These are phyloP conservation scores for Plasmodium fragile DNA, from an alignment of 169 alveolate species.

Conservation along the genomic window DNA sequence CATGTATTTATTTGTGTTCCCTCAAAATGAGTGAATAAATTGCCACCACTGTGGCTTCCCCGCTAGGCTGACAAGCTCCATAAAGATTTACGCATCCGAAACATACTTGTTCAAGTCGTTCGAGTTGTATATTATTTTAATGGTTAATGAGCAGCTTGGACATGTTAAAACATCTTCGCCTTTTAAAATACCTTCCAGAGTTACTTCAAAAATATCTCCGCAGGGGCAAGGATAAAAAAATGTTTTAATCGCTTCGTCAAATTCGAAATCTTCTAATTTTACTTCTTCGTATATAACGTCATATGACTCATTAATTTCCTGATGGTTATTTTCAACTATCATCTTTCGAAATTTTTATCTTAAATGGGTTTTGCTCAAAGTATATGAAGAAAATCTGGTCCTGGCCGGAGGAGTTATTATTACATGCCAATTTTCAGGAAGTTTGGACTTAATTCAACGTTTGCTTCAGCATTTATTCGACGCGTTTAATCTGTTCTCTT, in stretches of 20 bases:
- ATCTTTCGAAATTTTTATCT: conserved; percentile 29
- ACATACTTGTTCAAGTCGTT: conserved; percentile 38
- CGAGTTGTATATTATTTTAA: conserved; percentile 81
- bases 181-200: conserved; percentile 77
- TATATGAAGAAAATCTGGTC: not conserved
- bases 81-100: not conserved
- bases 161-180: conserved; percentile 87
- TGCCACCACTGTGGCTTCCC: not conserved
- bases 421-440: not conserved
- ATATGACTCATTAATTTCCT: conserved; percentile 26
- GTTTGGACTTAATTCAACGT: not conserved
- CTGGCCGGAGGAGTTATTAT: not conserved
- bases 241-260: conserved; percentile 81
- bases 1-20: not conserved
- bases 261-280: conserved; percentile 91
- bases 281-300: conserved; percentile 88
- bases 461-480: not conserved
- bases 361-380: not conserved
- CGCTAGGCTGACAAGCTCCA: not conserved
- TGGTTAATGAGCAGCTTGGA: conserved; percentile 89
- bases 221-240: conserved; percentile 92
- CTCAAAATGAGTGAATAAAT: not conserved
- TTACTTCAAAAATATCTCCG: conserved; percentile 89
- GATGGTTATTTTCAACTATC: conserved; percentile 70
- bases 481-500: not conserved